Percentiles rank a stretch among this genome's conserved stretches.
phyloP scores from a whole-genome alignment of 768 basidiomycete species.

The Hypholoma fasciculare region DNA sequence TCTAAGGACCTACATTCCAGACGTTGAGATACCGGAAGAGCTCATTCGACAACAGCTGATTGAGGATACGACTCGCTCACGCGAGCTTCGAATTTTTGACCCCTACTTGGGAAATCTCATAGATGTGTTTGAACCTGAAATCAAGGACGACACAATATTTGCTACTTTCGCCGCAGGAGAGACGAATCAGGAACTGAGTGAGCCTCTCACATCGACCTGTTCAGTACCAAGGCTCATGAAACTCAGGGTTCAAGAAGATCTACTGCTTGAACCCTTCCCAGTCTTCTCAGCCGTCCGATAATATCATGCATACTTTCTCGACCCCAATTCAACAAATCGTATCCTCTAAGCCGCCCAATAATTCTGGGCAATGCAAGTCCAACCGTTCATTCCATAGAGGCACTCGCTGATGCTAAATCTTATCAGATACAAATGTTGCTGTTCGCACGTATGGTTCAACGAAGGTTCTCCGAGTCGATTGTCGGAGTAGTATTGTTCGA shows the following conservation, averaged over 20 bases:
- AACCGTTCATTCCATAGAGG: not conserved
- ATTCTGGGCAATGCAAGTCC: conserved; percentile 4
- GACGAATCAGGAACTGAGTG: conserved; percentile 59
- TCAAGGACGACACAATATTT: conserved; percentile 26
- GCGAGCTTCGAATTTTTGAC: conserved; percentile 47
- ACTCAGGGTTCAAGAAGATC: conserved; percentile 51
- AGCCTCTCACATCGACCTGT: conserved; percentile 19
- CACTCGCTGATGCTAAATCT: not conserved
- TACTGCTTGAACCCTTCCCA: conserved; percentile 22
- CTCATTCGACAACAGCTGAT: conserved; percentile 58
- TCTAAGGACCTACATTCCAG: conserved; percentile 68
- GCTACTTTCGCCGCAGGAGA: conserved; percentile 69
- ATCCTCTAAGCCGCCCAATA: conserved; percentile 24
- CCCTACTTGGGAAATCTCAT: conserved; percentile 58
- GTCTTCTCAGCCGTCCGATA: conserved; percentile 40
- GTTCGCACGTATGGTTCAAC: conserved; percentile 25
- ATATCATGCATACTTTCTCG: conserved; percentile 46
- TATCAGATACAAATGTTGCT: conserved; percentile 21
- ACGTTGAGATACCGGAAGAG: conserved; percentile 72
- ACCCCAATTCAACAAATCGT: conserved; percentile 72
- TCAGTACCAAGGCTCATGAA: not conserved
- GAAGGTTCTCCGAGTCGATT: conserved; percentile 17
- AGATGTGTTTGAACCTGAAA: conserved; percentile 32
- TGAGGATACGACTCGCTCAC: conserved; percentile 38
- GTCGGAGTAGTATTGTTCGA: conserved; percentile 1